Evolutionary conservation across 2,329 filamentous ascomycete genomes (phyloP).

Genomic region (Exophiala dermatitidis): DNA sequence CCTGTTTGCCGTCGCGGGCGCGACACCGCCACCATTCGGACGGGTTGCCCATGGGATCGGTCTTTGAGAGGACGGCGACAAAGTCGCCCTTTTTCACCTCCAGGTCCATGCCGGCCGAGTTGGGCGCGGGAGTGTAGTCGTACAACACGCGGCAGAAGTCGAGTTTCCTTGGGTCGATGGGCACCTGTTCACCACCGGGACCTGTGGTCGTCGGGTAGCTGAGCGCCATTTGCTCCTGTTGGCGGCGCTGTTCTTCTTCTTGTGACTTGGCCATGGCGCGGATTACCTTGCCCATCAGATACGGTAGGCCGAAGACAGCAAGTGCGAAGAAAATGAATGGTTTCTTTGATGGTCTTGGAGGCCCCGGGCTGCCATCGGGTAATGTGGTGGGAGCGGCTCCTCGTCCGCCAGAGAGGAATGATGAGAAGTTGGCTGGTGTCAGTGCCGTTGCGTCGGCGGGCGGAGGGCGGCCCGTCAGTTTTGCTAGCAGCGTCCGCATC

Average conservation of each 20-base stretch:
- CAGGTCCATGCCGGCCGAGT: slow-evolving; percentile 67
- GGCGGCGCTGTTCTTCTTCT: slow-evolving; percentile 61
- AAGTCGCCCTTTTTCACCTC: slow-evolving; percentile 91
- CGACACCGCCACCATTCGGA: slow-evolving; percentile 98
- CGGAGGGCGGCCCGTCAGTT: slow-evolving; percentile 81
- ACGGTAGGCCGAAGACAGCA: slow-evolving; percentile 90
- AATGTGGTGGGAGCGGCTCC: slow-evolving; percentile 36
- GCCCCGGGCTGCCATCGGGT: slow-evolving; percentile 59
- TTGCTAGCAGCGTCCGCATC: slow-evolving; percentile 84
- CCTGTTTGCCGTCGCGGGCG: slow-evolving; percentile 78
- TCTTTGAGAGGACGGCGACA: slow-evolving; percentile 87
- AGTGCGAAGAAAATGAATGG: slow-evolving; percentile 93
- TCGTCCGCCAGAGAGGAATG: slow-evolving; percentile 65
- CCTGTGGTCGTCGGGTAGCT: slow-evolving; percentile 34
- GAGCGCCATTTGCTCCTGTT: slow-evolving; percentile 45
- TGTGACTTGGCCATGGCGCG: slow-evolving; percentile 72
- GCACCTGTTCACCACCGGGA: slow-evolving; percentile 35
- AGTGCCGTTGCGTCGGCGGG: slow-evolving; percentile 81
- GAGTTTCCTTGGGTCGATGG: slow-evolving; percentile 79
- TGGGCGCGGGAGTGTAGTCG: slow-evolving; percentile 78
- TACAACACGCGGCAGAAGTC: slow-evolving; percentile 94
- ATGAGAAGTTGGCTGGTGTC: slow-evolving; percentile 84
- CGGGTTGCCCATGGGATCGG: slow-evolving; percentile 81
- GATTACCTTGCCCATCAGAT: slow-evolving; percentile 95
- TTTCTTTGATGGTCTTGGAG: slow-evolving; percentile 77